Evolutionary conservation across 352 stramenopile genomes (phyloP).

Genomic region (Poterioochromonas sp.): DNA sequence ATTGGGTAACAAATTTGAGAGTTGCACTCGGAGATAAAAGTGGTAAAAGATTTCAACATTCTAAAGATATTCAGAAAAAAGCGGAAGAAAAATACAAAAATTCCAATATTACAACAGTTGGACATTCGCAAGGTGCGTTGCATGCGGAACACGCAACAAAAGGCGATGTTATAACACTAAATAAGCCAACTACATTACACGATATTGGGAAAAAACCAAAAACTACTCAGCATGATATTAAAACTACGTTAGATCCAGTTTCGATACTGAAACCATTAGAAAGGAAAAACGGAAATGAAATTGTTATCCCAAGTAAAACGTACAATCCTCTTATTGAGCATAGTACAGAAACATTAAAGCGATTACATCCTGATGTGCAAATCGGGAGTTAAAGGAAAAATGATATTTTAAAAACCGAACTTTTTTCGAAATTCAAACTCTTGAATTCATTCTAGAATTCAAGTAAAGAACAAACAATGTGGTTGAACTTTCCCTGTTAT

Average conservation of each 20-base stretch:
- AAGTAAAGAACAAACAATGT: no score
- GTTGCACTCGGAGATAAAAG: background rate
- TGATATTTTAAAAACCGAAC: background rate
- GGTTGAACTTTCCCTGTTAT: no score
- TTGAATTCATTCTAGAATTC: no score
- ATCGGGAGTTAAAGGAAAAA: background rate
- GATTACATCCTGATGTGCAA: background rate
- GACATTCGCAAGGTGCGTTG: slow-evolving; percentile 2
- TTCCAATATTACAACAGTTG: slow-evolving; percentile 3
- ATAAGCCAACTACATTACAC: background rate
- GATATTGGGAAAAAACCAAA: background rate
- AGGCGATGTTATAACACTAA: background rate
- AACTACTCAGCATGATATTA: background rate
- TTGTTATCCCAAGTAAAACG: background rate
- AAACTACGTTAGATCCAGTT: background rate
- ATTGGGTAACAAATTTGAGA: background rate
- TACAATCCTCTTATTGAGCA: background rate
- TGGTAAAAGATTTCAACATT: background rate
- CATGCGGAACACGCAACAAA: background rate
- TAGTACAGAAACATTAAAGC: background rate
- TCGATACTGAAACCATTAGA: background rate
- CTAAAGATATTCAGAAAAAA: slow-evolving; percentile 1
- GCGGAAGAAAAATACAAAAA: slow-evolving; percentile 1
- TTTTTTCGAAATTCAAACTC: background rate
- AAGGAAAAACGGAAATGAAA: background rate